These are phyloP conservation scores for Protoeuglena noctilucae DNA, from an alignment of 139 green algal species.

Conservation along the genomic window DNA sequence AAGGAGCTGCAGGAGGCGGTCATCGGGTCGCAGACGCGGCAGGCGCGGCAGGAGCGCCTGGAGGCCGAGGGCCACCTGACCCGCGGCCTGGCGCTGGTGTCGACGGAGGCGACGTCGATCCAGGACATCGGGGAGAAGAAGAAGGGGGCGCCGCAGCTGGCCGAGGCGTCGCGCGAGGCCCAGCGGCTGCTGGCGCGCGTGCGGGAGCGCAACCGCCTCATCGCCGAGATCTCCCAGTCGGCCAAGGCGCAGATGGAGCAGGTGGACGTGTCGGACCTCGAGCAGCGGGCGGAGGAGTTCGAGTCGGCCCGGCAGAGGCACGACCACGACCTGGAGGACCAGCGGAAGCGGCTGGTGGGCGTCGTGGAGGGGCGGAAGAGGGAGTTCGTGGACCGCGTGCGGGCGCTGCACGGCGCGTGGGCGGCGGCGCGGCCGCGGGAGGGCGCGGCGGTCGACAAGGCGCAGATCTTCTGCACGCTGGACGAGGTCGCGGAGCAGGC, in stretches of 20 bases:
- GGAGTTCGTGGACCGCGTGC: no score
- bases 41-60: conserved; percentile 41
- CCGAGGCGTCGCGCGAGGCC: conserved; percentile 10
- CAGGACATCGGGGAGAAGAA: conserved; percentile 50
- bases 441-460: conserved; percentile 34
- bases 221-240: conserved; percentile 18
- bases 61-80: conserved; percentile 47
- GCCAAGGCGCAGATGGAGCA: conserved; percentile 11
- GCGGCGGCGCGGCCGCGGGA: neutral
- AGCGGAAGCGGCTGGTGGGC: conserved; percentile 30
- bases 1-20: conserved; percentile 43
- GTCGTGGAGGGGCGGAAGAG: no score
- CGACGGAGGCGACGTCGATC: conserved; percentile 27
- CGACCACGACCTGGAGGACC: conserved; percentile 41
- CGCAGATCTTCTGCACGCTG: conserved; percentile 40
- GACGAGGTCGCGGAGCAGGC: conserved; percentile 24
- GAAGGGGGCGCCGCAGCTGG: conserved; percentile 32
- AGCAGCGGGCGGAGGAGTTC: conserved; percentile 21
- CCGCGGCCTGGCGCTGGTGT: conserved; percentile 27
- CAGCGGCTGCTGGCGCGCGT: conserved; percentile 27
- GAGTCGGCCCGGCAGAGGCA: conserved; percentile 29
- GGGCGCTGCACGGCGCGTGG: no score
- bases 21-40: conserved; percentile 32
- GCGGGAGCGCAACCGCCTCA: conserved; percentile 60
- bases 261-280: conserved; percentile 45